Evolutionary conservation across 106 monocot genomes (phyloP), one percentile per base, ranked within the genome.

Genomic region (Dioscorea alata): DNA sequence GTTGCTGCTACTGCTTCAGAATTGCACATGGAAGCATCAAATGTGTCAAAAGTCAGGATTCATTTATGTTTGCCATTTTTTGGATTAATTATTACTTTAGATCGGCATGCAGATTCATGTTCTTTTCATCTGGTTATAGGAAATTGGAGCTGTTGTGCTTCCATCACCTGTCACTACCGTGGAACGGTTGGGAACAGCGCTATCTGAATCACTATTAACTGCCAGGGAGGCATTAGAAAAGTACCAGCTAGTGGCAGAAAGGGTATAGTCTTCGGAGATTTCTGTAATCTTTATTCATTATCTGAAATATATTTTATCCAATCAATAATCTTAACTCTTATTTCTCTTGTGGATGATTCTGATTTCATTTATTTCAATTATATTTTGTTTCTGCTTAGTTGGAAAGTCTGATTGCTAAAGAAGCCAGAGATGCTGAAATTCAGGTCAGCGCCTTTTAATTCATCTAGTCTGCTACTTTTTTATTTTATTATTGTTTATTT

Each of bases 151-250:
- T 67, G 65, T 74, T 68, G 71, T 81, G 31, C 79, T 80, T 8
- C 68, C 77, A 34, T 68, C 86, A 48, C 63, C 89, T 48, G 48
- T 67, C 15, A 19, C 84, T 48, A 24, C 75, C 25, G 21, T 67
- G 33, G 91, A 96, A 21, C 84, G 80, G 0, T 17, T 78, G 12
- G 75, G 75, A 66, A 34, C 79, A 22, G 35, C 67, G 10, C 65
- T 79, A 58, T 77, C 80, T 15, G 91, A 96, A 59, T 48, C 79
- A 57, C 71, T 80, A 49, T 65, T 82, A 70, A 83, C 72, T 51
- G 85, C 89, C 16, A 84, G 88, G 13, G 92, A 97, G 69, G 92
- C 82, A 15, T 67, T 97, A 67, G 92, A 97, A 18, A 92, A 80
- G 34, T 97, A 89, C 69, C 89, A 87, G 69, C 68, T 79, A 49